These are phyloP conservation scores for Hypoxylon sp. DNA, from an alignment of 2,329 filamentous ascomycete species.

Conservation along the genomic window DNA sequence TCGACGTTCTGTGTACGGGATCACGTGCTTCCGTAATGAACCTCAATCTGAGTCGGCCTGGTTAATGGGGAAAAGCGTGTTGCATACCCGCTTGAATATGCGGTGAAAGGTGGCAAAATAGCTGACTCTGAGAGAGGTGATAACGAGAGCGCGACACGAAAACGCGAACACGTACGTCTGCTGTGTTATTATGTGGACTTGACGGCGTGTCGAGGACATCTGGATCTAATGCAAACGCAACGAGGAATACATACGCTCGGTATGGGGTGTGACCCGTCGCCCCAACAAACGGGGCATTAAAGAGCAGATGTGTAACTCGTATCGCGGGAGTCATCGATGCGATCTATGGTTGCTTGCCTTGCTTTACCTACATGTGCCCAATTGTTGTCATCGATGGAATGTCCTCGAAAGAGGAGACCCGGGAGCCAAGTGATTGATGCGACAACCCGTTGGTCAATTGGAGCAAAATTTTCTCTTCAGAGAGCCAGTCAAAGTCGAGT, in stretches of 20 bases:
- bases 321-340: conserved; percentile 38
- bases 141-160: conserved; percentile 22
- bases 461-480: conserved; percentile 30
- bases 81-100: conserved; percentile 19
- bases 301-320: conserved; percentile 25
- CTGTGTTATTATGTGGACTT: conserved; percentile 29
- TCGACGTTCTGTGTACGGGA: conserved; percentile 18
- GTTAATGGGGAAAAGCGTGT: conserved; percentile 5
- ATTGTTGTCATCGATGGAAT: conserved; percentile 31
- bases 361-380: conserved; percentile 15
- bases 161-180: conserved; percentile 30
- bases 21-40: conserved; percentile 33
- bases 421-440: conserved; percentile 32
- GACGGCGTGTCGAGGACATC: conserved; percentile 17
- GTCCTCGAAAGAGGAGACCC: conserved; percentile 32
- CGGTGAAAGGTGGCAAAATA: conserved; percentile 44
- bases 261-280: conserved; percentile 23
- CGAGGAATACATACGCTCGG: conserved; percentile 21
- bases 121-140: conserved; percentile 18
- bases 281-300: conserved; percentile 28
- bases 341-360: conserved; percentile 31
- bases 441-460: conserved; percentile 44
- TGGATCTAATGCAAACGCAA: conserved; percentile 36
- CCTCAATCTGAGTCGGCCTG: conserved; percentile 14
- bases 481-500: conserved; percentile 37